Evolutionary conservation across 1,139 yeast species (phyloP).

Genomic region (Diutina scorzettiae): DNA sequence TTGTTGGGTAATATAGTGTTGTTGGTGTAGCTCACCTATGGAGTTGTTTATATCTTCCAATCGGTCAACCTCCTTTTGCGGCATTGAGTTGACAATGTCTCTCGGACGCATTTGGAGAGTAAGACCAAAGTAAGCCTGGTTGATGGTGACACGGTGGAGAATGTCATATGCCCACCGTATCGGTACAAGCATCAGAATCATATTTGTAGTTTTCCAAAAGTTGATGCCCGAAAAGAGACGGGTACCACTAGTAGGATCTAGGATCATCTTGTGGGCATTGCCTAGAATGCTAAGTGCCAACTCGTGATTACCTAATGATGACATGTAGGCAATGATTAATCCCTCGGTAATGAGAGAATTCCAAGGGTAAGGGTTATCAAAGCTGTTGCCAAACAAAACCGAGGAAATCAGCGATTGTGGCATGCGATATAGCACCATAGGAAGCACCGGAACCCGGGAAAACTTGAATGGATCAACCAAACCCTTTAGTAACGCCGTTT

Average conservation of each 20-base stretch:
- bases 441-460: constrained; percentile 29
- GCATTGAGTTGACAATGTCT: constrained; percentile 24
- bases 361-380: constrained; percentile 9
- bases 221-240: constrained; percentile 16
- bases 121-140: constrained; percentile 13
- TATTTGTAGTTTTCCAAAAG: constrained; percentile 20
- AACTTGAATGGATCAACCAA: constrained; percentile 28
- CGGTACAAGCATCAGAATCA: constrained; percentile 14
- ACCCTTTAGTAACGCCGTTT: background rate
- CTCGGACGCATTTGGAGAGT: constrained; percentile 22
- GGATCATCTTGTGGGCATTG: constrained; percentile 9
- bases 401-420: constrained; percentile 24
- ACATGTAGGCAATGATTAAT: constrained; percentile 25
- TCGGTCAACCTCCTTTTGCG: constrained; percentile 14
- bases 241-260: constrained; percentile 2
- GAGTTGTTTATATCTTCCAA: constrained; percentile 14
- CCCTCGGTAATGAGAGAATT: constrained; percentile 20
- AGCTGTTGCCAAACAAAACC: constrained; percentile 10
- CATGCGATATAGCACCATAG: constrained; percentile 29
- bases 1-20: background rate
- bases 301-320: constrained; percentile 29
- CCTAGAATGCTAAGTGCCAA: constrained; percentile 13
- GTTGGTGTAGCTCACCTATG: background rate
- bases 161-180: constrained; percentile 10
- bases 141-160: constrained; percentile 9